Evolutionary conservation across 2,329 filamentous ascomycete species (phyloP).

Genomic region (Penicillium fuscoglaucum): DNA sequence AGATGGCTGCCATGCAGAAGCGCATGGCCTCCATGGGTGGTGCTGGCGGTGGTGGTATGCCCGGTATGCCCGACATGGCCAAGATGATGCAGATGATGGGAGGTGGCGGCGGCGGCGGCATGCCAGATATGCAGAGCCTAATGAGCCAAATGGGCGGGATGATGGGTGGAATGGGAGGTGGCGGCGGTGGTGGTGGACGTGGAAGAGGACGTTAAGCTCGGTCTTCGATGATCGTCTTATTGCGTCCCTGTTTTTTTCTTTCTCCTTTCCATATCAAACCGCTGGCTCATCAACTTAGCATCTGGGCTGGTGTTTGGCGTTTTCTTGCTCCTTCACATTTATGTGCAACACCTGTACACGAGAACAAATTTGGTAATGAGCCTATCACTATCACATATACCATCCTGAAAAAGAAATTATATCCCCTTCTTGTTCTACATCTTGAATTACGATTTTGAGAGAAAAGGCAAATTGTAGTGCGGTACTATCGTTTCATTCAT

Average conservation of each 20-base stretch:
- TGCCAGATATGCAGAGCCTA: constrained; percentile 74
- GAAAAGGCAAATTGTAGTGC: not conserved
- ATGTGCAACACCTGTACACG: constrained; percentile 14
- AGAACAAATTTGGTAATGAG: constrained; percentile 7
- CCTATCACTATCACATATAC: constrained; percentile 15
- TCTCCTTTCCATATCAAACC: constrained; percentile 14
- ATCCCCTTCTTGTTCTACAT: not conserved
- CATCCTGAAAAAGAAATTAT: constrained; percentile 3
- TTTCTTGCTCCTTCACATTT: constrained; percentile 11
- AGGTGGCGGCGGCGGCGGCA: constrained; percentile 64
- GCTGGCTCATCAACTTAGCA: constrained; percentile 20
- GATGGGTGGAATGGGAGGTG: constrained; percentile 50
- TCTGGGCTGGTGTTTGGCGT: constrained; percentile 26
- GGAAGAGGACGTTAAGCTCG: constrained; percentile 33
- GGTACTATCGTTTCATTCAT: constrained; percentile 25
- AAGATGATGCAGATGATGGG: constrained; percentile 97
- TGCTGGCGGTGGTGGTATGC: constrained; percentile 55
- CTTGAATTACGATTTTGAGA: not conserved
- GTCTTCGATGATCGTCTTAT: not conserved
- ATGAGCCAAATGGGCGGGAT: constrained; percentile 72
- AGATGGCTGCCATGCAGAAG: constrained; percentile 97
- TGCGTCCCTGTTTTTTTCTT: constrained; percentile 3
- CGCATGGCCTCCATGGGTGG: constrained; percentile 90
- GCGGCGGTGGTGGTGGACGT: constrained; percentile 43
- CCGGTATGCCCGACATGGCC: constrained; percentile 80